Evolutionary conservation across 129 eudicot genomes (phyloP).

Genomic region (Escallonia herrerae): DNA sequence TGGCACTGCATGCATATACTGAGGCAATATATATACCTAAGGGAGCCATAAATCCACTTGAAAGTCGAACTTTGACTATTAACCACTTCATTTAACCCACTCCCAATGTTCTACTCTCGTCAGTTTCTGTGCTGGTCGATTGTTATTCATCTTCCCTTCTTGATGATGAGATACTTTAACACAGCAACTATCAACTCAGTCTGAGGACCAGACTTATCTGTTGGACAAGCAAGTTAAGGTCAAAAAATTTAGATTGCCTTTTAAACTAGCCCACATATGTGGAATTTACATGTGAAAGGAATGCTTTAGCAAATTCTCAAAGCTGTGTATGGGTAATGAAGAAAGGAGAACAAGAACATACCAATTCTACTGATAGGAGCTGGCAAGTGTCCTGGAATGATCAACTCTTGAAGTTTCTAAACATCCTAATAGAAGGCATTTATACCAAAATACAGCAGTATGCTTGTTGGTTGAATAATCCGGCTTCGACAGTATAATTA

Average conservation of each 20-base stretch:
- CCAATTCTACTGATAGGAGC: slow-evolving; percentile 24
- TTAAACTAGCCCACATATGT: slow-evolving; percentile 5
- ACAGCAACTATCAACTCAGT: not conserved
- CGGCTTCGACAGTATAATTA: slow-evolving; percentile 12
- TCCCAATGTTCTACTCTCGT: not conserved
- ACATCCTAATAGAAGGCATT: slow-evolving; percentile 11
- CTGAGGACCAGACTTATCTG: not conserved
- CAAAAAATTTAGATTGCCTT: slow-evolving; percentile 8
- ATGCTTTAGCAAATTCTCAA: slow-evolving; percentile 18
- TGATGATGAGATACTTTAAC: too few relatives aligned
- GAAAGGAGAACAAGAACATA: slow-evolving; percentile 8
- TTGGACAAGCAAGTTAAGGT: not conserved
- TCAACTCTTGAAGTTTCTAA: slow-evolving; percentile 12
- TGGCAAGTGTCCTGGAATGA: not conserved
- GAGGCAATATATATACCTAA: too few relatives aligned
- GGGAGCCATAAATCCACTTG: not conserved
- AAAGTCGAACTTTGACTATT: not conserved
- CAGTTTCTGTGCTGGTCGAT: not conserved
- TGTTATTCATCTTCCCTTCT: not conserved
- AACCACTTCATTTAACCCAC: not conserved
- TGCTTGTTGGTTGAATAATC: slow-evolving; percentile 12
- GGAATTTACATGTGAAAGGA: slow-evolving; percentile 26
- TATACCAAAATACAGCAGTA: slow-evolving; percentile 7
- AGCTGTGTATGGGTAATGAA: slow-evolving; percentile 8
- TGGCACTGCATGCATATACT: not conserved